These are phyloP conservation scores for Tothia fuscella DNA, from an alignment of 2,329 filamentous ascomycete genomes.

Conservation along the genomic window DNA sequence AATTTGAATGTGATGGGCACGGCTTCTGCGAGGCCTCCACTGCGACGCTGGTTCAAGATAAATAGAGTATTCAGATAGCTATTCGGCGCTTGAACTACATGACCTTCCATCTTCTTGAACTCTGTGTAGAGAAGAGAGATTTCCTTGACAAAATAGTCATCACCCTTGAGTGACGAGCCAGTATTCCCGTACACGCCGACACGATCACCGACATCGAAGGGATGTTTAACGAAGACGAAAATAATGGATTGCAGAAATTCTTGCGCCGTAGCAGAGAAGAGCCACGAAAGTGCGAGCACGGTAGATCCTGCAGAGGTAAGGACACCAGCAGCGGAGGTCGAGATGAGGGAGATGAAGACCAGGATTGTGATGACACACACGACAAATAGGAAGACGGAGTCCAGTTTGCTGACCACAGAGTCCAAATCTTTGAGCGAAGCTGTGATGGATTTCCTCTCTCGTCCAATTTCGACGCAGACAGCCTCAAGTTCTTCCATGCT, in stretches of 20 bases:
- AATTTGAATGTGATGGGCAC: constrained; percentile 78
- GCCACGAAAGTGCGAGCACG: constrained; percentile 82
- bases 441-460: constrained; percentile 90
- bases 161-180: constrained; percentile 63
- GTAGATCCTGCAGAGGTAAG: constrained; percentile 81
- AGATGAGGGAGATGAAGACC: constrained; percentile 81
- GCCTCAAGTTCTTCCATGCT: constrained; percentile 90
- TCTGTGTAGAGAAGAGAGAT: constrained; percentile 89
- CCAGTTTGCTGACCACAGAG: constrained; percentile 81
- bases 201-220: constrained; percentile 90
- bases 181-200: constrained; percentile 87
- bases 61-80: constrained; percentile 86
- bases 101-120: constrained; percentile 97
- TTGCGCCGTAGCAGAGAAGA: constrained; percentile 84
- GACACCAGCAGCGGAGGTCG: constrained; percentile 77
- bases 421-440: constrained; percentile 91
- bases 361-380: constrained; percentile 70
- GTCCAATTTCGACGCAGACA: constrained; percentile 85
- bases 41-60: constrained; percentile 88
- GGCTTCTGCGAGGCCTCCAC: constrained; percentile 76
- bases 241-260: constrained; percentile 90
- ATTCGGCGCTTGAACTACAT: constrained; percentile 92
- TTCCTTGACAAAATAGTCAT: constrained; percentile 94
- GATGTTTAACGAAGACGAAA: constrained; percentile 95
- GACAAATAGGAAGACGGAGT: constrained; percentile 79